Evolutionary conservation across 208 protist genomes (phyloP).

Genomic region (Leishmania lainsoni): DNA sequence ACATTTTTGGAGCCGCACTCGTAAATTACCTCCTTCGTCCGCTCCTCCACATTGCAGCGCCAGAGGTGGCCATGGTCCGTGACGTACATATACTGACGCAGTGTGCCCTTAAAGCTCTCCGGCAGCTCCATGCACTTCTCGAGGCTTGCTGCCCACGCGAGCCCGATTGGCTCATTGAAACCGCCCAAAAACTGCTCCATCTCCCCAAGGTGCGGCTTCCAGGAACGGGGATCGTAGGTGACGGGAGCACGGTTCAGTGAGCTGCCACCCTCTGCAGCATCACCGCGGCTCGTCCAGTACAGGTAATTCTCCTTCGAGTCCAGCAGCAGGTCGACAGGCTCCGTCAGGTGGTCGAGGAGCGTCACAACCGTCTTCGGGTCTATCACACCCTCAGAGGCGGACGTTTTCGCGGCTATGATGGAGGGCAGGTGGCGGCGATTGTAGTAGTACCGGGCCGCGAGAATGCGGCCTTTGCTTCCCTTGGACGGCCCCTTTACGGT

Average conservation of each 20-base stretch:
- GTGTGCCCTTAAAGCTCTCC: constrained; percentile 15
- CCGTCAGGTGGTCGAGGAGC: constrained; percentile 34
- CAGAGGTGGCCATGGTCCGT: constrained; percentile 37
- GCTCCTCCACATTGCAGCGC: constrained; percentile 30
- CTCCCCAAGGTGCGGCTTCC: constrained; percentile 26
- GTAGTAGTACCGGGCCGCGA: constrained; percentile 46
- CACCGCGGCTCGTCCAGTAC: constrained; percentile 57
- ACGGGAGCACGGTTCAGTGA: constrained; percentile 38
- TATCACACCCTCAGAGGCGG: constrained; percentile 37
- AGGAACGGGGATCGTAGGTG: constrained; percentile 22
- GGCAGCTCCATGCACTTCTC: constrained; percentile 3
- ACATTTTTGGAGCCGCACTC: constrained; percentile 4
- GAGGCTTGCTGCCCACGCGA: constrained; percentile 42
- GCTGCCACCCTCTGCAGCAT: constrained; percentile 36
- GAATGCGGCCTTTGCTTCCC: constrained; percentile 39
- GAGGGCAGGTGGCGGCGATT: constrained; percentile 33
- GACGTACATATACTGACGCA: constrained; percentile 47
- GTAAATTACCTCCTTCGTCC: constrained; percentile 40
- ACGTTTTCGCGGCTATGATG: constrained; percentile 13
- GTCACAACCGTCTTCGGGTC: constrained; percentile 28
- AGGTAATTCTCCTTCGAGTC: constrained; percentile 34
- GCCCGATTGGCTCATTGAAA: constrained; percentile 46
- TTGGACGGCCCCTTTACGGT: constrained; percentile 50
- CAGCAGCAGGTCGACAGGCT: constrained; percentile 49
- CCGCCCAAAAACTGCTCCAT: constrained; percentile 37